Base-by-base conservation (phyloP, 2,329 filamentous ascomycete genomes). In the Aurifilum marmelostoma region DNA sequence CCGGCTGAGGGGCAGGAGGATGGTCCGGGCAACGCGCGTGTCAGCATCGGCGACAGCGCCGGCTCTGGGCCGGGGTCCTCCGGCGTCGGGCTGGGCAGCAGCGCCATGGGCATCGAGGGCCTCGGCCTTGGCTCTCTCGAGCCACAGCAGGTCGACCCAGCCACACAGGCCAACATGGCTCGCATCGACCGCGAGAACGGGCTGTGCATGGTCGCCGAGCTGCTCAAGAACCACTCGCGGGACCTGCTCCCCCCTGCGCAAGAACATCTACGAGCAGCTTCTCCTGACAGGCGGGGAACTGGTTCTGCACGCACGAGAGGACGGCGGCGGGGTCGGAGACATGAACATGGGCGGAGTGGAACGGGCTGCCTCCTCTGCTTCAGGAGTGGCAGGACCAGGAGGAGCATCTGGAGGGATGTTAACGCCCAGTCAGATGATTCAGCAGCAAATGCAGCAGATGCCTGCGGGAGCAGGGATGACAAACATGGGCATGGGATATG, bases 181-280 rank as follows among this genome's bases (percentile, higher is more conserved):
- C 81, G 81, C 69, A 80, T 87, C 7, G 88, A 90, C 73, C 81
- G 87, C 11, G 88, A 90, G 75, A 91, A 91, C 71, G 87, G 83
- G 0, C 77, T 91, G 29, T 85, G 90, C 0, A 76, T 91, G 68
- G 81, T 88, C 3, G 83, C 83, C 1, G 85, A 89, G 76, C 73
- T 91, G 66, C 73, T 88, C 54, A 82, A 81, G 73, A 81, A 80
- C 59, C 79, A 80, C 24, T 78, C 80, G 0, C 75, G 78, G 1
- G 78, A 80, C 8, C 74, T 88, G 72, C 76, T 82, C 1, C 72
- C 80, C n/a, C 1, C 75, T 78, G 69, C 79, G 80, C 37, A 76
- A 76, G 60, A 76, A 73, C 18, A 74, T 81, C n/a, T 81, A 89
- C 69, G 81, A 83, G 68, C 79, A 81, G 64, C 75, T 89, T 52